Evolutionary conservation across 257 asterid species (phyloP).

Genomic region (Capsicum chinense): DNA sequence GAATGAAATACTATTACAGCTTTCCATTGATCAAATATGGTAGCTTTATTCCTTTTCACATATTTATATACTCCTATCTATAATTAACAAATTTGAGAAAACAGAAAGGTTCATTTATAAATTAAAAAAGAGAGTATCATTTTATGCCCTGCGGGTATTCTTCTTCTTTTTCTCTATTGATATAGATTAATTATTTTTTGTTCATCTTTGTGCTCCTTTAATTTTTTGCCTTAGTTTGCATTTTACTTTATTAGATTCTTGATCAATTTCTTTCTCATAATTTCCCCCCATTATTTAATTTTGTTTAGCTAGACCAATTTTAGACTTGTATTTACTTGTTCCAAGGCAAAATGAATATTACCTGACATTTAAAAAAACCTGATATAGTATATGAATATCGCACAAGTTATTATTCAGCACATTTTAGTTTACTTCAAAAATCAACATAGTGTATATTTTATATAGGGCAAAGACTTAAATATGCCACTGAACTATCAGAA

Average conservation of each 20-base stretch:
- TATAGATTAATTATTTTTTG: not conserved
- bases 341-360: not conserved
- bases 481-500: too few species aligned
- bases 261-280: not conserved
- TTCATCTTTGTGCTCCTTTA: not conserved
- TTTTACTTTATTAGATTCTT: not conserved
- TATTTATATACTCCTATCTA: not conserved
- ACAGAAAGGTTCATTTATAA: not conserved
- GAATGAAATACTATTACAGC: too few species aligned
- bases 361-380: too few species aligned
- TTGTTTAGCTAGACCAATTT: not conserved
- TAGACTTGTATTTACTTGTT: not conserved
- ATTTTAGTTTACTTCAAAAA: too few species aligned
- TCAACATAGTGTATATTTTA: too few species aligned
- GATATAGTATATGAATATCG: too few species aligned
- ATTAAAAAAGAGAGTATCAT: not conserved
- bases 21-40: too few species aligned
- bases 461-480: too few species aligned
- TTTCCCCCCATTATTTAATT: not conserved
- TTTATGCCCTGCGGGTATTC: not conserved
- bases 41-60: too few species aligned
- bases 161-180: not conserved
- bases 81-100: not conserved
- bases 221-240: not conserved
- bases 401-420: too few species aligned